Base-by-base conservation (phyloP, 305 asterid species). In the Ajuga reptans region DNA sequence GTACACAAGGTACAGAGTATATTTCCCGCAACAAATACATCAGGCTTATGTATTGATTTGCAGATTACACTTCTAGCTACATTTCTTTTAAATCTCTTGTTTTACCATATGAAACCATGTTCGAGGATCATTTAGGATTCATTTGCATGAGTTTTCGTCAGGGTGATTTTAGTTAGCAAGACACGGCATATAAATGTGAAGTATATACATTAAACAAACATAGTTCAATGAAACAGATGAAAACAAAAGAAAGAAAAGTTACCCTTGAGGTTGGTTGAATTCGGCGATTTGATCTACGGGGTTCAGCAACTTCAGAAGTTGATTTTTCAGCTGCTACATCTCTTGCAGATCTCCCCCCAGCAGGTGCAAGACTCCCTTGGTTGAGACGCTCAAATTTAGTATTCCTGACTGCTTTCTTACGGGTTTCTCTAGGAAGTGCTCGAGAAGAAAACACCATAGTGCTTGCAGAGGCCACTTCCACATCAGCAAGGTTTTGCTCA, bases 241-340 rank as follows among this genome's bases (percentile, higher is more conserved):
- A 9, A 57, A 68, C 15, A 18, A 27, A 46, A 24, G 6, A 54
- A 53, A 29, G n/a, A 60, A 36, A 57, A 27, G 61, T 83, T 82
- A 91, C 99, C 96, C 99, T 80, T 33, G 99, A 94, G 15, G 99
- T 94, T 39, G 99, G 99, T 80, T 91, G 98, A 76, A 89, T 94
- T 72, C 85, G 85, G 75, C 99, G 96, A 74, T 84, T 89, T 68
- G 99, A 94, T 77, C 99, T 84, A 67, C 99, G 96, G 46, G 97
- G 96, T 75, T 89, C 99, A 60, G 68, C 55, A 51, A 14, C 78
- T 67, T 87, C 90, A 51, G 92, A 79, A 47, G 17, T 64, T 51
- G 62, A 50, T 8, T 68, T 77, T 55, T 82, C 95, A 71, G 80
- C 70, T 18, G 75, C 84, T 72, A 78, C 95, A 0, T 47, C 77